Percentiles rank a stretch among this genome's conserved stretches.
These are phyloP conservation scores for Penicillium cataractarum DNA, from an alignment of 495 filamentous ascomycete species.

Conservation along the genomic window DNA sequence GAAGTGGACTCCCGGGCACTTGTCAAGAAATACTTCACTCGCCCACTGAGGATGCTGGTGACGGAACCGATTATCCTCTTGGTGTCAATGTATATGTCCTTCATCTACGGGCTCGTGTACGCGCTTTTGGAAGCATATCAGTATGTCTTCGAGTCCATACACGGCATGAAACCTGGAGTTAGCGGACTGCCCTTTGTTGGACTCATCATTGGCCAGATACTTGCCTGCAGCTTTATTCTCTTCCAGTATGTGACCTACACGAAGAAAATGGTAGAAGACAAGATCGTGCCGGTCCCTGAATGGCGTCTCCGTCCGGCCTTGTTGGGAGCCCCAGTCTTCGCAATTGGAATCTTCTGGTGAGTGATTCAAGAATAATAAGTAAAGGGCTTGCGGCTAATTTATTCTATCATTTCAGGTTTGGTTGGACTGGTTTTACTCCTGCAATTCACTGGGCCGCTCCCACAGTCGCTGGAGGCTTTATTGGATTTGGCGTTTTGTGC, in stretches of 20 bases:
- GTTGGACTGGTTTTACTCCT: conserved; percentile 41
- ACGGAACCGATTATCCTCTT: conserved; percentile 52
- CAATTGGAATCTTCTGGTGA: conserved; percentile 60
- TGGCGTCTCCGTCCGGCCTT: conserved; percentile 51
- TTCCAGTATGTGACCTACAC: conserved; percentile 34
- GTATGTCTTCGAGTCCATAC: conserved; percentile 40
- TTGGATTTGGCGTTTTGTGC: conserved; percentile 41
- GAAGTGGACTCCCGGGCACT: conserved; percentile 43
- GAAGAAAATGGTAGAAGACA: conserved; percentile 35
- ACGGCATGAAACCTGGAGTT: conserved; percentile 41
- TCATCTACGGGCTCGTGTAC: conserved; percentile 51
- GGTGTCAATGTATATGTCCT: conserved; percentile 51
- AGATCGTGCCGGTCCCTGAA: conserved; percentile 39
- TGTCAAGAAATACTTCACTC: conserved; percentile 45
- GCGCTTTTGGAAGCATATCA: conserved; percentile 50
- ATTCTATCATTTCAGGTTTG: conserved; percentile 36
- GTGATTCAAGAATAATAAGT: background rate
- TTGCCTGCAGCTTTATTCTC: conserved; percentile 35
- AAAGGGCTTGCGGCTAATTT: background rate
- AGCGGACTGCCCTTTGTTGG: conserved; percentile 44
- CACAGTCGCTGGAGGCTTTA: conserved; percentile 34
- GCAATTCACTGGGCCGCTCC: conserved; percentile 43
- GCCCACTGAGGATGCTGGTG: conserved; percentile 48
- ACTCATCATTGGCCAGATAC: conserved; percentile 39
- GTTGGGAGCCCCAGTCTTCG: conserved; percentile 53